phyloP scores from a whole-genome alignment of 2,329 filamentous ascomycete genomes.

The Hysterium pulicare region DNA sequence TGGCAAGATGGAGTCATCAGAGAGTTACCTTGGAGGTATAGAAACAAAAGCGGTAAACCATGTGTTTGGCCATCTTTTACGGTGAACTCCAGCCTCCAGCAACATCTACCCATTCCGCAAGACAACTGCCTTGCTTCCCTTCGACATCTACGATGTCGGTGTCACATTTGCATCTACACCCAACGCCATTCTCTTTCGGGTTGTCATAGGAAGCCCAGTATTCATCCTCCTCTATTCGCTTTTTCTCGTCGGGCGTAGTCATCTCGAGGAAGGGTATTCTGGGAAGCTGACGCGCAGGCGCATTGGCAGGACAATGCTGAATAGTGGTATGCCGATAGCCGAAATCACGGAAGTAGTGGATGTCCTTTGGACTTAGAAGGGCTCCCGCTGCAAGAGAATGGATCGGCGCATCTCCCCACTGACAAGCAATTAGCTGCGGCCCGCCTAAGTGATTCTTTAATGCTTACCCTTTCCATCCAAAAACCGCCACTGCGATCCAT shows the following conservation, averaged over 20 bases:
- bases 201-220: slow-evolving; percentile 91
- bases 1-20: slow-evolving; percentile 14
- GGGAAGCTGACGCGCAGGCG: slow-evolving; percentile 79
- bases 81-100: slow-evolving; percentile 84
- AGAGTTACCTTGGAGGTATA: slow-evolving; percentile 20
- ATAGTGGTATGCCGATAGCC: slow-evolving; percentile 98
- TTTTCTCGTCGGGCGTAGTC: slow-evolving; percentile 77
- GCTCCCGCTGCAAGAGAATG: slow-evolving; percentile 94
- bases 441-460: neutral
- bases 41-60: slow-evolving; percentile 15
- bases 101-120: slow-evolving; percentile 95
- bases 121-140: slow-evolving; percentile 92
- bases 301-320: slow-evolving; percentile 96
- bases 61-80: slow-evolving; percentile 28
- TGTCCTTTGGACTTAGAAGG: slow-evolving; percentile 74
- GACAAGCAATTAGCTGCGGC: slow-evolving; percentile 35
- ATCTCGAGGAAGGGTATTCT: slow-evolving; percentile 76
- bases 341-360: slow-evolving; percentile 99
- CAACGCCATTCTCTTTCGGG: slow-evolving; percentile 91
- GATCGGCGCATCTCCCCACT: slow-evolving; percentile 99
- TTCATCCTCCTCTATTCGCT: slow-evolving; percentile 85
- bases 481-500: slow-evolving; percentile 98
- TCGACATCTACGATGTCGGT: slow-evolving; percentile 97
- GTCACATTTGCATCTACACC: slow-evolving; percentile 93
- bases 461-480: slow-evolving; percentile 92